Percentiles rank a stretch among this genome's conserved stretches.
Evolutionary conservation across 352 stramenopile genomes (phyloP).

Genomic region (Globisporangium apiculatum): DNA sequence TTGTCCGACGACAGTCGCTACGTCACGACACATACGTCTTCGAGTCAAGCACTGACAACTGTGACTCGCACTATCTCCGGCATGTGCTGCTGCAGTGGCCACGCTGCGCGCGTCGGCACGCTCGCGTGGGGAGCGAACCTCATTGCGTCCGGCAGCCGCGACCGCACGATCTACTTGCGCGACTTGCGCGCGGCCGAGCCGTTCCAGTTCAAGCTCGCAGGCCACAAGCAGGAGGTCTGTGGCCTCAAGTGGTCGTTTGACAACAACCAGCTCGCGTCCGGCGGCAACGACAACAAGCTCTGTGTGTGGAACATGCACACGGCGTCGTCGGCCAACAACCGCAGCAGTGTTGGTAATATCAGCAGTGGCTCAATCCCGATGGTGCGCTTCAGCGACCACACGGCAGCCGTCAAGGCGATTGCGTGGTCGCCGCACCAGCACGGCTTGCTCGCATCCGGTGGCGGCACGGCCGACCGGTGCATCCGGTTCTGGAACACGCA

Average conservation of each 20-base stretch:
- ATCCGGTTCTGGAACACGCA: slow-evolving; percentile 98
- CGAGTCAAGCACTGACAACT: not conserved
- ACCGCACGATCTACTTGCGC: slow-evolving; percentile 91
- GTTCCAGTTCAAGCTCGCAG: slow-evolving; percentile 48
- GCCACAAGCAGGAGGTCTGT: slow-evolving; percentile 90
- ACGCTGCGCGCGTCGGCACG: slow-evolving; percentile 90
- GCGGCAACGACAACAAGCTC: slow-evolving; percentile 98
- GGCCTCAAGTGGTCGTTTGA: slow-evolving; percentile 96
- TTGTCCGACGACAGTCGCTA: not conserved
- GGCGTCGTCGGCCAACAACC: slow-evolving; percentile 13
- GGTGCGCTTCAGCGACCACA: slow-evolving; percentile 93
- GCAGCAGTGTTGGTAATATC: not conserved
- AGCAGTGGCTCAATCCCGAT: slow-evolving; percentile 51
- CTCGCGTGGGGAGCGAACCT: slow-evolving; percentile 89
- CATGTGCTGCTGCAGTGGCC: slow-evolving; percentile 36
- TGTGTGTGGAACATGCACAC: slow-evolving; percentile 91
- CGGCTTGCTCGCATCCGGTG: slow-evolving; percentile 92
- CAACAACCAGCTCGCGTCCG: slow-evolving; percentile 85
- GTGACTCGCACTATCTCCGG: not conserved
- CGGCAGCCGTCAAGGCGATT: slow-evolving; percentile 96
- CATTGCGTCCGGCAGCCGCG: slow-evolving; percentile 92
- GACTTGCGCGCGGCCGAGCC: slow-evolving; percentile 79
- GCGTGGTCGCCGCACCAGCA: slow-evolving; percentile 96
- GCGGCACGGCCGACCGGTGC: slow-evolving; percentile 94
- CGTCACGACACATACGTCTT: slow-evolving; percentile 1